phyloP scores from a whole-genome alignment of 179 eudicot genomes.

The Beta corolliflora region DNA sequence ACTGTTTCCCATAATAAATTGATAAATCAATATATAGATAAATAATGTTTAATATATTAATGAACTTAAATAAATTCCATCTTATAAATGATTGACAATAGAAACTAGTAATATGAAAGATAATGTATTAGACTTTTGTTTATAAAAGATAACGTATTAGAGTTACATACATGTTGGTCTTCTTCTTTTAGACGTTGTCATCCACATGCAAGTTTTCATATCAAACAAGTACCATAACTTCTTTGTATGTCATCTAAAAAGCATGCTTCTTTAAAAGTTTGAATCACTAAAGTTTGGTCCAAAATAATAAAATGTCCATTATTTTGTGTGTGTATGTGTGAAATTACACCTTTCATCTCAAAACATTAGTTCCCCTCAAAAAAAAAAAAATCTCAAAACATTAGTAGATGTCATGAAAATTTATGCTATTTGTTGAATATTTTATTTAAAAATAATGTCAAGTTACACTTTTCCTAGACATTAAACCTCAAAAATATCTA shows the following conservation, averaged over 20 bases:
- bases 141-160: slow-evolving; percentile 15
- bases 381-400: background rate
- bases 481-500: background rate
- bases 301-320: background rate
- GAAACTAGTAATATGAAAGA: background rate
- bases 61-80: background rate
- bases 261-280: slow-evolving; percentile 11
- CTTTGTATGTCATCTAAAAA: slow-evolving; percentile 18
- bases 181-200: slow-evolving; percentile 13
- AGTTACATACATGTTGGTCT: slow-evolving; percentile 18
- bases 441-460: no score
- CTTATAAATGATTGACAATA: slow-evolving; percentile 9
- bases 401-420: no score
- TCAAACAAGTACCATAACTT: slow-evolving; percentile 24
- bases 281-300: background rate
- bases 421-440: background rate
- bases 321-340: background rate
- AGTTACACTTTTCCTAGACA: no score
- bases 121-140: slow-evolving; percentile 17
- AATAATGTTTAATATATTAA: background rate
- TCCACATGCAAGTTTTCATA: slow-evolving; percentile 25
- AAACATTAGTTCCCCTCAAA: no score
- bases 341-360: background rate
- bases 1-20: background rate
- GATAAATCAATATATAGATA: background rate